Evolutionary conservation across 192 early-diverging fungal species (phyloP), one percentile per base, ranked within the genome.

Genomic region (Rhizoclosmatium globosum): DNA sequence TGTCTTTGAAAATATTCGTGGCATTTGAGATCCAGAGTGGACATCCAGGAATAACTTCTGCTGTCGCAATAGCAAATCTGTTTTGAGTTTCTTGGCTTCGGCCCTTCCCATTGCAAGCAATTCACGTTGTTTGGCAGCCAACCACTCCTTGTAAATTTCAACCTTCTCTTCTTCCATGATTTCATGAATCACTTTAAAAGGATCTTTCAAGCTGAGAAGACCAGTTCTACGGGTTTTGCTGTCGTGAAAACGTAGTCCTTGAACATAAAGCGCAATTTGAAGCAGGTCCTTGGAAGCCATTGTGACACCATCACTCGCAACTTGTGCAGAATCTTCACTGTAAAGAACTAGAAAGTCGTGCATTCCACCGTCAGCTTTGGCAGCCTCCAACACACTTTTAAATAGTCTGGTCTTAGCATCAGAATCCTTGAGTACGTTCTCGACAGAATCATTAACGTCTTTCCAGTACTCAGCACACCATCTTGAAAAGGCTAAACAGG

Each of bases 401-500:
- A 68, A 45, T 6, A 68, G 3, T 45, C 15, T 43, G 13, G 67
- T 43, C 2, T 43, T 7, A 7, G 0, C 13, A 2, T 42, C 39
- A 6, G 13, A 13, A 68, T 68, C 44, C 7, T 15, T 19, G 31
- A 68, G 3, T 17, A 46, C 45, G 9, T 68, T 13, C 23, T 68
- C 67, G 39, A 68, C 13, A 2, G 42, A n/a, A 6, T n/a, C 21
- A 46, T 17, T n/a, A 9, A 44, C 23, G 38, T 23, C 31, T 13
- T 39, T 19, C 67, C 67, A 68, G 45, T n/a, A 46, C 39, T 3
- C 43, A 41, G 67, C 67, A 46, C 67, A 68, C 2, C 31, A 42
- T 46, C 45, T 68, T 45, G 67, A 68, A 68, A 68, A 68, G 21
- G 67, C 39, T 9, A 68, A 68, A 46, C 67, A 68, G 2, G 67